Base-by-base conservation (phyloP, 2,329 filamentous ascomycete species). In the Cucurbitaria berberidis region DNA sequence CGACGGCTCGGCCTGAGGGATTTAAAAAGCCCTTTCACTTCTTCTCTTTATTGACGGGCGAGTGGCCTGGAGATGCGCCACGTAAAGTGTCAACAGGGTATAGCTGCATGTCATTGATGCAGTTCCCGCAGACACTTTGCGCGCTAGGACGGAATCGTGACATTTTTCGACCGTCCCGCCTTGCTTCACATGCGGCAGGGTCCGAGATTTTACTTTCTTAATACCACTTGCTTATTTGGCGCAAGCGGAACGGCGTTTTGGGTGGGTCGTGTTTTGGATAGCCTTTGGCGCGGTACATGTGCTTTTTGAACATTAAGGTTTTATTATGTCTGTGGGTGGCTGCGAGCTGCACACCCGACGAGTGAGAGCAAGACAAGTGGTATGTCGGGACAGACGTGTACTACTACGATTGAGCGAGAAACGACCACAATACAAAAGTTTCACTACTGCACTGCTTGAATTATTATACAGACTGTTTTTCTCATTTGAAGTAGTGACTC, bases 1-100 rank as follows among this genome's bases (percentile, higher is more conserved):
- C n/a, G 36, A 36, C 32, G 41, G 29, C 35, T 39, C 30, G 38
- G 38, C 27, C 39, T 19, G 21, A 21, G 32, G 42, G 30, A 40
- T 38, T 44, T 49, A 60, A 59, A 65, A 55, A 51, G 49, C 44
- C 60, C 45, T 50, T 53, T 36, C 48, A 59, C 58, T 60, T 50
- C 48, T 59, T 35, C 57, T 52, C 48, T 53, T 45, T 34, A 38
- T 45, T 51, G 35, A 52, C 32, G 30, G 39, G 42, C 38, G 49
- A 64, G 51, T 66, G 62, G 58, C 50, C 42, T 60, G 54, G 64
- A 70, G 60, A 68, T 34, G 64, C 60, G 70, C 66, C 69, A 69
- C 66, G 64, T 68, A 64, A 57, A 45, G 43, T 21, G 29, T 35
- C 13, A 29, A 27, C 44, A 39, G 34, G 50, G 55, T 55, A 48